Base-by-base conservation (phyloP, 2,329 filamentous ascomycete genomes). In the Fusarium sp. region DNA sequence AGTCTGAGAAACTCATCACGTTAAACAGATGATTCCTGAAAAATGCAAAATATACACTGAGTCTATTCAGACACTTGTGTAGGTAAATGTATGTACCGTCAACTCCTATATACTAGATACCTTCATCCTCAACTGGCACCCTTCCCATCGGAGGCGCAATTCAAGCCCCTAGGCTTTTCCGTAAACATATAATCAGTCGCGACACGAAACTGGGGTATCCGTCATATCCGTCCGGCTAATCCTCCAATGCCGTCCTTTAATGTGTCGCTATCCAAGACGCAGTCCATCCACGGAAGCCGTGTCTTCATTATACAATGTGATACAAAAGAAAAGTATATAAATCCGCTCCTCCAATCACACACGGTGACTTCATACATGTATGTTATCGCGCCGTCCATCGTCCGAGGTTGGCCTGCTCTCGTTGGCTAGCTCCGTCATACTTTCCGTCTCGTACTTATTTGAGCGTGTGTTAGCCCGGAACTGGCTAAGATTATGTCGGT, bases 351-450 rank as follows among this genome's bases (percentile, higher is more conserved):
- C 58, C 20, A 57, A 66, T 35, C 7, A 64, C 14, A 34, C 57
- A n/a, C 38, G 18, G 9, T 22, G 18, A 18, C 16, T 45, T 75
- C 47, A 74, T 62, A 67, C 66, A 29, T 52, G 61, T 7, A 52
- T 34, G 52, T 75, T 61, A 47, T 75, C 69, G 56, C 66, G 57
- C 37, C 69, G 65, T 34, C 70, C 77, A 54, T 83, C 82, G 27
- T 85, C 81, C 2, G 83, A 85, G 45, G 72, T 78, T 1, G 83
- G 80, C 24, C 82, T 78, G 56, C 79, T 82, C 58, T 74, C 72
- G 50, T 81, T 81, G 5, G 87, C 84, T 27, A 89, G 78, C 72
- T 88, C 87, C 16, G 85, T 87, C 79, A 87, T 87, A 76, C 87
- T 89, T 71, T 89, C 87, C 58, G 81, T 87, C 70, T 87, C 87